Conservation (phyloP, 1,284 basidiomycete genomes). For the Hortiboletus rubellus region DNA sequence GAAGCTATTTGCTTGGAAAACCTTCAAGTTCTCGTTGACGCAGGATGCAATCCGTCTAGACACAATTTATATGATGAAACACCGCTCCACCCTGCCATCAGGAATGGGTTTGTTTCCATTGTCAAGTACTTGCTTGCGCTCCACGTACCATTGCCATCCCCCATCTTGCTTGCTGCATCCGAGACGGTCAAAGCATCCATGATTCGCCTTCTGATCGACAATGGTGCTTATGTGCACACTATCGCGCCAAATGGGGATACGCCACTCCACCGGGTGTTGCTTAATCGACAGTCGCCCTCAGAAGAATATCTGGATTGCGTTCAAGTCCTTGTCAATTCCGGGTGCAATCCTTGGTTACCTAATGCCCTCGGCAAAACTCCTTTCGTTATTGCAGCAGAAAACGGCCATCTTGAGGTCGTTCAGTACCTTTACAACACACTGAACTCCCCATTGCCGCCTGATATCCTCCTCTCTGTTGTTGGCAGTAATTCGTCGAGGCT, state of each 20-base stretch:
- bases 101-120: background rate
- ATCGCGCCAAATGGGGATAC: conserved; percentile 2
- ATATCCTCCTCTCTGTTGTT: background rate
- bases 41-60: conserved; percentile 7
- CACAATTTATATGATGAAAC: conserved; percentile 3
- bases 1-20: background rate
- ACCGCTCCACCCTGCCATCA: conserved; percentile 1
- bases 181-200: fast-evolving
- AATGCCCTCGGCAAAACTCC: background rate
- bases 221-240: background rate
- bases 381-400: background rate
- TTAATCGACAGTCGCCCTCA: fast-evolving
- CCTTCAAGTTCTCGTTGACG: background rate
- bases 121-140: conserved; percentile 1
- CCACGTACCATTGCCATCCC: background rate
- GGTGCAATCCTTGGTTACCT: background rate
- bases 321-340: background rate
- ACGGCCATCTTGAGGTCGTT: background rate
- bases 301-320: background rate
- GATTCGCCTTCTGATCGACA: background rate
- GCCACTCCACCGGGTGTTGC: conserved; percentile 1
- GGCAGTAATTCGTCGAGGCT: too few relatives aligned
- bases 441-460: background rate
- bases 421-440: background rate
- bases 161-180: conserved; percentile 2